phyloP scores from a whole-genome alignment of 352 stramenopile genomes.

The Phytophthora sp. region DNA sequence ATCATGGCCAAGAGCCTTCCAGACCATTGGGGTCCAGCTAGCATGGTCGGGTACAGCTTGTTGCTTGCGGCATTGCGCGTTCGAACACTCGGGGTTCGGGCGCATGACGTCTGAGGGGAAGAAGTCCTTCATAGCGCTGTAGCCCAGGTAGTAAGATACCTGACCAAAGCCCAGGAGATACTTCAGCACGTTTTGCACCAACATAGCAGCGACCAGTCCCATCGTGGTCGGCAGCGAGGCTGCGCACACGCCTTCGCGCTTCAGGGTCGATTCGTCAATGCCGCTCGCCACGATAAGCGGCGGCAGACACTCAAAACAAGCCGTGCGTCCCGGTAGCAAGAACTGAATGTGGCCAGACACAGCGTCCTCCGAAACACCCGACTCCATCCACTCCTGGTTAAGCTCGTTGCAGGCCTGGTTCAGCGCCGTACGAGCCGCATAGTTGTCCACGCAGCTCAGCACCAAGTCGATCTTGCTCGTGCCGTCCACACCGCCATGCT shows the following conservation, averaged over 20 bases:
- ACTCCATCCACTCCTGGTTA: slow-evolving; percentile 91
- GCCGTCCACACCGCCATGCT: slow-evolving; percentile 68
- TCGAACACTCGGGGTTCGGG: slow-evolving; percentile 86
- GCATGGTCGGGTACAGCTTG: slow-evolving; percentile 54
- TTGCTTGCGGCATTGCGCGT: slow-evolving; percentile 75
- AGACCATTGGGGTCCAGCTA: slow-evolving; percentile 78
- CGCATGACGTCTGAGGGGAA: slow-evolving; percentile 84
- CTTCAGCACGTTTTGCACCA: slow-evolving; percentile 92
- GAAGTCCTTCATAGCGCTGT: slow-evolving; percentile 89
- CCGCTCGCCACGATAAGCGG: slow-evolving; percentile 87
- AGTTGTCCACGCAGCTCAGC: slow-evolving; percentile 92
- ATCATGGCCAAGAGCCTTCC: slow-evolving; percentile 62
- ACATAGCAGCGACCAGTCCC: slow-evolving; percentile 83
- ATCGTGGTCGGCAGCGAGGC: slow-evolving; percentile 91
- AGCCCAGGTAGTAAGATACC: slow-evolving; percentile 89
- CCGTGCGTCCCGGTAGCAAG: slow-evolving; percentile 81
- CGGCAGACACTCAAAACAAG: slow-evolving; percentile 90
- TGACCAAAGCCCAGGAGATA: slow-evolving; percentile 86
- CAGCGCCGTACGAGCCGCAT: slow-evolving; percentile 83
- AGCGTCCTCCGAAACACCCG: slow-evolving; percentile 89
- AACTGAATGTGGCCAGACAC: slow-evolving; percentile 92
- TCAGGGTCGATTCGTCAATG: slow-evolving; percentile 88
- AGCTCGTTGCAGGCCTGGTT: slow-evolving; percentile 91
- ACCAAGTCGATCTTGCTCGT: slow-evolving; percentile 77
- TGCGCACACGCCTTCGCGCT: slow-evolving; percentile 88